Conservation (phyloP, 495 filamentous ascomycete species). For the Xylona heveae region DNA sequence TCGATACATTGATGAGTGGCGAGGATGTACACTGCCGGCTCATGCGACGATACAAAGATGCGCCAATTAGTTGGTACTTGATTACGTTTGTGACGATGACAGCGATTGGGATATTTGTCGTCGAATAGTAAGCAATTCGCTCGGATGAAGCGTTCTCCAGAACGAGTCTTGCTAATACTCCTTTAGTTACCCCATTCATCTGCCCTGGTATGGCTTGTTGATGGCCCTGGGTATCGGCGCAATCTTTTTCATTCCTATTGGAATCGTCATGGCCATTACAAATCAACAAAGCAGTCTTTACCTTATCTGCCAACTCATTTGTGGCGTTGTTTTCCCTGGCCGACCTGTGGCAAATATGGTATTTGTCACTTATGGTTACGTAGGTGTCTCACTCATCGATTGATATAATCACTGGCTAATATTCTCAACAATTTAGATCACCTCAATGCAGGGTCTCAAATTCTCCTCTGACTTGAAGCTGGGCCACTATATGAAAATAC, state of each 20-base stretch:
- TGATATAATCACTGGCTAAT: background rate
- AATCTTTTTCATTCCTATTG: constrained; percentile 56
- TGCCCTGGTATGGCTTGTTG: constrained; percentile 58
- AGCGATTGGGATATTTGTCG: constrained; percentile 60
- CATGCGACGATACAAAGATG: constrained; percentile 54
- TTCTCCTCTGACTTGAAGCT: constrained; percentile 76
- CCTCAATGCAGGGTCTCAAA: constrained; percentile 64
- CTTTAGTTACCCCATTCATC: constrained; percentile 45
- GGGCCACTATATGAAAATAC: constrained; percentile 88
- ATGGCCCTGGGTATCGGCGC: constrained; percentile 53
- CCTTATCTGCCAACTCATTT: constrained; percentile 64
- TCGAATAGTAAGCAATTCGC: constrained; percentile 37
- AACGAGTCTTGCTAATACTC: constrained; percentile 3
- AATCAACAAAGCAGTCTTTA: constrained; percentile 69
- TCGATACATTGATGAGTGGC: constrained; percentile 34
- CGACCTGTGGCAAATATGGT: constrained; percentile 77
- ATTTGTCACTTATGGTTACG: constrained; percentile 58
- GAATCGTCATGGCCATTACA: constrained; percentile 70
- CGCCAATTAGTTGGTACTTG: constrained; percentile 60
- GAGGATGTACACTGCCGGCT: constrained; percentile 65
- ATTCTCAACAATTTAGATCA: constrained; percentile 28
- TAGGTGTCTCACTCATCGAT: constrained; percentile 2
- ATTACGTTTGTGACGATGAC: constrained; percentile 44
- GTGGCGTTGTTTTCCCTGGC: constrained; percentile 57
- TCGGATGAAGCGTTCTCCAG: background rate